Evolutionary conservation across 2,329 filamentous ascomycete genomes (phyloP).

Genomic region (Aspergillus tamarii): DNA sequence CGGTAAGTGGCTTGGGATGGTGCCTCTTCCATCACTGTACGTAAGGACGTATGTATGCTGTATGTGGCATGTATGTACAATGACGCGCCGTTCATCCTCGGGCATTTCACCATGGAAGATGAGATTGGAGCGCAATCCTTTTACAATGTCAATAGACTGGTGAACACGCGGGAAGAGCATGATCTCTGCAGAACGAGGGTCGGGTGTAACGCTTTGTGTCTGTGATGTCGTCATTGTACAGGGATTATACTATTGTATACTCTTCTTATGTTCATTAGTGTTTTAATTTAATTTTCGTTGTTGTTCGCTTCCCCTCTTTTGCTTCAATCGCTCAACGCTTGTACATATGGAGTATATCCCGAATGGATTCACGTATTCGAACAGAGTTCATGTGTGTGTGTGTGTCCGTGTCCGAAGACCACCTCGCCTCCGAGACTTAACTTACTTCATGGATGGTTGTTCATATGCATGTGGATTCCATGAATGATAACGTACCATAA

Average conservation of each 20-base stretch:
- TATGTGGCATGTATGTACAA: slow-evolving; percentile 4
- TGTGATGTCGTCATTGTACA: slow-evolving; percentile 13
- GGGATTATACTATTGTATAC: neutral
- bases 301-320: neutral
- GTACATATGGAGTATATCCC: slow-evolving; percentile 7
- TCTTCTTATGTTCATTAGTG: neutral
- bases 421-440: neutral
- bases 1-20: neutral
- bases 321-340: neutral
- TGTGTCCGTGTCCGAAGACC: neutral
- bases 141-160: neutral
- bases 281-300: neutral
- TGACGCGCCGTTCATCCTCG: slow-evolving; percentile 1
- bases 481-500: neutral
- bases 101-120: neutral
- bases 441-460: neutral
- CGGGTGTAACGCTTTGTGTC: neutral
- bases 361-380: neutral
- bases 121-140: neutral
- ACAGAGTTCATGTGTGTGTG: neutral
- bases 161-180: slow-evolving; percentile 8
- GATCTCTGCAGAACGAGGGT: slow-evolving; percentile 11
- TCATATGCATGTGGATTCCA: neutral
- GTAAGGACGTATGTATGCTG: neutral
- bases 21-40: neutral